A percentile compares a stretch with the other conserved stretches of the same genome.
Conservation (phyloP, 768 basidiomycete species). For the Exidia glandulosa region DNA sequence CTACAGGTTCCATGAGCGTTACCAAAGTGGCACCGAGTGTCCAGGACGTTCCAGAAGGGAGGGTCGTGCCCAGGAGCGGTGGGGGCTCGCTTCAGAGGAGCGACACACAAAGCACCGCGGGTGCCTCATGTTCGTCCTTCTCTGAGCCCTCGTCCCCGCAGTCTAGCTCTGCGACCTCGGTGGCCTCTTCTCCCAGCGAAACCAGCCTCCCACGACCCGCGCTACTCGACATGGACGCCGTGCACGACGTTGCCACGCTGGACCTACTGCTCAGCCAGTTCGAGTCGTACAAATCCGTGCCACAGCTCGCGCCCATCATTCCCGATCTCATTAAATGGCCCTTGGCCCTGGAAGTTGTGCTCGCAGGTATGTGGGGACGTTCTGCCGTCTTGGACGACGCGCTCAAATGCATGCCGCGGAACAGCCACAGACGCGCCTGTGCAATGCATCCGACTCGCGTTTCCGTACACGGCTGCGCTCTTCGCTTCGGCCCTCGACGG, state of each 20-base stretch:
- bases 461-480: not conserved
- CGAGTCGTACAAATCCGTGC: not conserved
- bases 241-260: not conserved
- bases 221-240: not conserved
- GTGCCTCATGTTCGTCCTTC: not conserved
- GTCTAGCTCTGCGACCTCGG: not conserved
- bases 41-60: not conserved
- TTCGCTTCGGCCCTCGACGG: not conserved
- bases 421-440: slow-evolving; percentile 87
- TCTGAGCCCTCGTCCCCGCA: not conserved
- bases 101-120: not conserved
- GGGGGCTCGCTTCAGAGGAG: not conserved
- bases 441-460: slow-evolving; percentile 38
- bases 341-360: not conserved
- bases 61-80: not conserved
- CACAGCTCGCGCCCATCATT: not conserved
- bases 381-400: too few relatives aligned
- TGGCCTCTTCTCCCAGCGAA: not conserved
- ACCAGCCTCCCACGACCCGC: not conserved
- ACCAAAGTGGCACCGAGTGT: too few relatives aligned
- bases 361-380: not conserved
- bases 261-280: not conserved
- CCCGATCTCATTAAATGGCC: not conserved
- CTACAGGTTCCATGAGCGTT: too few relatives aligned
- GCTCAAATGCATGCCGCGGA: slow-evolving; percentile 91